Conservation (phyloP, 164 flowering plant species). For the Dillenia suffruticosa region DNA sequence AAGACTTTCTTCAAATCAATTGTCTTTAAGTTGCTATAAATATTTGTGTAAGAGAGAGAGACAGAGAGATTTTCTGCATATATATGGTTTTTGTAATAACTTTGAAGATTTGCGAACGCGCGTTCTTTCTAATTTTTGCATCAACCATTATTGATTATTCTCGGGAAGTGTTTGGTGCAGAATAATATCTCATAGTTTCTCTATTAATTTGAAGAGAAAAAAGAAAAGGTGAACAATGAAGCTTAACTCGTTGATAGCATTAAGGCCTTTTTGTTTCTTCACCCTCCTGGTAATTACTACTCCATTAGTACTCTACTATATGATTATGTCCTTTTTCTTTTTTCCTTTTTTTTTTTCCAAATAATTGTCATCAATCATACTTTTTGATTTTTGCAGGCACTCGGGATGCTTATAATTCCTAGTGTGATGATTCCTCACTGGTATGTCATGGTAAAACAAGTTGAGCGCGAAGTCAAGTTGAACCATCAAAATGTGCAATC, state of each 20-base stretch:
- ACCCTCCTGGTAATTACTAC: constrained; percentile 20
- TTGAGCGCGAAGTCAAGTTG: constrained; percentile 11
- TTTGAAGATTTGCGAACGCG: no score
- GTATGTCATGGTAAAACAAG: constrained; percentile 2
- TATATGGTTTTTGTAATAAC: no score
- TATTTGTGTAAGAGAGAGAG: no score
- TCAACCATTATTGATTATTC: no score
- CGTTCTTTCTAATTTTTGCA: no score
- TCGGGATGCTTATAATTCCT: constrained; percentile 22
- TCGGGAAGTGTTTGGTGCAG: no score
- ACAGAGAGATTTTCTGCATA: no score
- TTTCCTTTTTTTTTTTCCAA: neutral
- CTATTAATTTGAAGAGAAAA: no score
- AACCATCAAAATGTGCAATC: neutral
- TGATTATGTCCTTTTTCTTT: neutral
- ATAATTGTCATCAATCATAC: neutral
- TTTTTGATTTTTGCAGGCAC: constrained; percentile 21
- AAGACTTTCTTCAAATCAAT: no score
- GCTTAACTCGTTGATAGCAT: constrained; percentile 21
- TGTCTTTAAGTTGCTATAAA: no score
- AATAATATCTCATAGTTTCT: no score
- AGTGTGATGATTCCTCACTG: constrained; percentile 22
- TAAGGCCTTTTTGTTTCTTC: constrained; percentile 23
- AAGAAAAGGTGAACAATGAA: constrained; percentile 12
- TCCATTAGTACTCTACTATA: no score